A percentile compares a stretch with the other conserved stretches of the same genome.
These are phyloP conservation scores for Rhynchosporium graminicola DNA, from an alignment of 2,329 filamentous ascomycete genomes.

Conservation along the genomic window DNA sequence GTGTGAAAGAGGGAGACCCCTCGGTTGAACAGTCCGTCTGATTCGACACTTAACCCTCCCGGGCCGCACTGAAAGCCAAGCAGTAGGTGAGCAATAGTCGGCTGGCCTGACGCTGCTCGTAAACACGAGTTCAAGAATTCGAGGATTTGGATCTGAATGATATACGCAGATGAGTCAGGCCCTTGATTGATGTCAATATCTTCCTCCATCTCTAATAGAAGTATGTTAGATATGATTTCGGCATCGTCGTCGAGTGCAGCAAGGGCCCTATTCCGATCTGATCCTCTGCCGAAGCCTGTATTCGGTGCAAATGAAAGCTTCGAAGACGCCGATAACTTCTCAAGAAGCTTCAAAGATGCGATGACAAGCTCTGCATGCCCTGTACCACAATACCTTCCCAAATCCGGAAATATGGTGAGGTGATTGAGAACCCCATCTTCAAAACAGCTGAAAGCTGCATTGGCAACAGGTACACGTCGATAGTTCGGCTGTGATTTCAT, in stretches of 20 bases:
- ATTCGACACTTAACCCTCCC: slow-evolving; percentile 66
- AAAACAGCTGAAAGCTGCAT: slow-evolving; percentile 80
- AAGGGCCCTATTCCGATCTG: slow-evolving; percentile 77
- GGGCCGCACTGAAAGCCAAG: slow-evolving; percentile 83
- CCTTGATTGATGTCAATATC: slow-evolving; percentile 73
- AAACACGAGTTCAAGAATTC: slow-evolving; percentile 85
- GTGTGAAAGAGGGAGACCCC: slow-evolving; percentile 81
- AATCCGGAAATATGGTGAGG: slow-evolving; percentile 73
- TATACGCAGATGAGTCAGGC: slow-evolving; percentile 69
- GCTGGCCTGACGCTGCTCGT: slow-evolving; percentile 69
- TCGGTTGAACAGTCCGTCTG: slow-evolving; percentile 69
- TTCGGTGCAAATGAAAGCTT: slow-evolving; percentile 47
- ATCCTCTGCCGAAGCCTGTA: slow-evolving; percentile 30
- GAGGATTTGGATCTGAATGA: slow-evolving; percentile 81
- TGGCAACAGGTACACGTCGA: slow-evolving; percentile 64
- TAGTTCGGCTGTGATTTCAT: slow-evolving; percentile 66
- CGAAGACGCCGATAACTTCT: slow-evolving; percentile 81
- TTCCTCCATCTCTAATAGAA: slow-evolving; percentile 68
- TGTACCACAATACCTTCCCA: slow-evolving; percentile 85
- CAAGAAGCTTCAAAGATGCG: slow-evolving; percentile 76
- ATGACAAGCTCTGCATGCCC: slow-evolving; percentile 80
- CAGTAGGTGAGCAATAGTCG: slow-evolving; percentile 86
- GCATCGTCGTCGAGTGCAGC: slow-evolving; percentile 84
- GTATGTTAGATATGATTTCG: slow-evolving; percentile 73
- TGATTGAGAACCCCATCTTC: slow-evolving; percentile 88